A percentile compares a stretch with the other conserved stretches of the same genome.
Evolutionary conservation across 768 basidiomycete genomes (phyloP).

Genomic region (Filobasidium wieringae): DNA sequence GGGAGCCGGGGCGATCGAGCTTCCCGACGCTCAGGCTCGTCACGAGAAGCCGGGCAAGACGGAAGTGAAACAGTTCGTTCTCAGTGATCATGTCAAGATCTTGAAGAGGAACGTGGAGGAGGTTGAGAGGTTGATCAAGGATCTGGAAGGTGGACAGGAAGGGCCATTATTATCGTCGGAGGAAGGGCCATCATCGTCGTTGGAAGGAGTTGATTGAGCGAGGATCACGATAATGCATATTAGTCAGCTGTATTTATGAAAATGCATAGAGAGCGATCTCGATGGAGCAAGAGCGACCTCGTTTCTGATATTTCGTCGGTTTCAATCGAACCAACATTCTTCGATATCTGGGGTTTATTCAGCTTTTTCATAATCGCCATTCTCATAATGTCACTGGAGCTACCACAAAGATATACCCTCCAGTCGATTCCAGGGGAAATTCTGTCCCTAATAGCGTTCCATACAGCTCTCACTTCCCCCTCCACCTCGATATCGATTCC

Average conservation of each 20-base stretch:
- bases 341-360: not conserved
- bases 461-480: constrained; percentile 33
- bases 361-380: not conserved
- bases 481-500: constrained; percentile 41
- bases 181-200: too few relatives aligned
- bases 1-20: too few relatives aligned
- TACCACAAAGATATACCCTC: constrained; percentile 24
- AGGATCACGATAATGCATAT: too few relatives aligned
- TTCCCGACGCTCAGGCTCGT: not conserved
- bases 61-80: not conserved
- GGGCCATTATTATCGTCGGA: too few relatives aligned
- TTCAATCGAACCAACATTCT: too few relatives aligned
- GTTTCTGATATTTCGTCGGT: too few relatives aligned
- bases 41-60: not conserved
- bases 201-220: too few relatives aligned
- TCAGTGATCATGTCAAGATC: not conserved
- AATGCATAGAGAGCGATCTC: too few relatives aligned
- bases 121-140: not conserved
- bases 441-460: constrained; percentile 64
- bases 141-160: not conserved
- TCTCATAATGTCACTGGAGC: not conserved
- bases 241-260: too few relatives aligned
- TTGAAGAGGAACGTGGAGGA: not conserved
- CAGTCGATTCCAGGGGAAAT: constrained; percentile 60
- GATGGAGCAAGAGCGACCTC: too few relatives aligned